Percentiles rank a stretch among this genome's conserved stretches.
phyloP scores from a whole-genome alignment of 192 early-diverging fungal species.

The Gonapodya prolifera region DNA sequence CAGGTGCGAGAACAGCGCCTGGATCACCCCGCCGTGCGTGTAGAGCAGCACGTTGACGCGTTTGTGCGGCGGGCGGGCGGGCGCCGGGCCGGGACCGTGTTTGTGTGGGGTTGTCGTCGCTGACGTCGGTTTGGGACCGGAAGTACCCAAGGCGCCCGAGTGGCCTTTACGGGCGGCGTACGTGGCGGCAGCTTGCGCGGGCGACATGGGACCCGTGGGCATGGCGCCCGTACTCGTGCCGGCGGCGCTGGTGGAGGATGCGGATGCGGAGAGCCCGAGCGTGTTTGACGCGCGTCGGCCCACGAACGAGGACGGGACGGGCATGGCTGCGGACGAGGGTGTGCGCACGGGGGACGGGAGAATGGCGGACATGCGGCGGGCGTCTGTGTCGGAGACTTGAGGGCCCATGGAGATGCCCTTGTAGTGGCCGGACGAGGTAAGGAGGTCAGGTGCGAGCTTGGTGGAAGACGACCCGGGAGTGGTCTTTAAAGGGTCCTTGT shows the following conservation, averaged over 20 bases:
- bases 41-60: neutral
- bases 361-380: neutral
- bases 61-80: no score
- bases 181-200: neutral
- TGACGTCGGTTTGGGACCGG: neutral
- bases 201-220: neutral
- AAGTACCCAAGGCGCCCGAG: neutral
- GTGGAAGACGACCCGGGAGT: neutral
- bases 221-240: neutral
- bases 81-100: neutral
- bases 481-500: neutral
- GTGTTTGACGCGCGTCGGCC: neutral
- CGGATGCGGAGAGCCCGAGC: neutral
- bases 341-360: neutral
- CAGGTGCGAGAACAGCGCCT: neutral
- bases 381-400: neutral
- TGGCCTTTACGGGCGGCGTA: neutral
- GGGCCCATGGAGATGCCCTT: neutral
- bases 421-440: neutral
- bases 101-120: neutral
- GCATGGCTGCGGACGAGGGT: neutral
- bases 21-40: conserved; percentile 3
- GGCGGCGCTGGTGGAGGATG: no score
- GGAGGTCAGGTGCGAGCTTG: neutral
- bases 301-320: neutral